Percentiles rank a stretch among this genome's conserved stretches.
These are phyloP conservation scores for Phytophthora tentaculata DNA, from an alignment of 352 stramenopile genomes.

Conservation along the genomic window DNA sequence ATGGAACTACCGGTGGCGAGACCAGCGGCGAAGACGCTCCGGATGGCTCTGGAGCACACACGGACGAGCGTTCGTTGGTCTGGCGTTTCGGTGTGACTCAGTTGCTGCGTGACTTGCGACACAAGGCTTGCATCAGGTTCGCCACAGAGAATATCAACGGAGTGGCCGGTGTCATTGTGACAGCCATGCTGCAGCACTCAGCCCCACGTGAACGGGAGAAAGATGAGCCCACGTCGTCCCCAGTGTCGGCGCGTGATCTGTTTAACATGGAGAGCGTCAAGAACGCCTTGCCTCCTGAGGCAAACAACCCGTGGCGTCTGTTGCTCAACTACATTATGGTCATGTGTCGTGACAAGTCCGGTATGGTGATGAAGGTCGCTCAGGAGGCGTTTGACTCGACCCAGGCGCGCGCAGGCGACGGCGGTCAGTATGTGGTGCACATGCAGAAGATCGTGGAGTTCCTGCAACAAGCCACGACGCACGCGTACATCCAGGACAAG, in stretches of 20 bases:
- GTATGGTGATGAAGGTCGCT: conserved; percentile 87
- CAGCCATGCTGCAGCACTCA: conserved; percentile 82
- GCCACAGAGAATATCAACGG: conserved; percentile 88
- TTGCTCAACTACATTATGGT: conserved; percentile 90
- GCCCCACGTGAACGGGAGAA: conserved; percentile 84
- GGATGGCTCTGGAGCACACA: conserved; percentile 27
- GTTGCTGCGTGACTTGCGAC: conserved; percentile 80
- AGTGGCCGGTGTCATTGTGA: conserved; percentile 79
- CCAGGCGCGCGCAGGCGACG: conserved; percentile 65
- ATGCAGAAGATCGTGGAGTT: conserved; percentile 91
- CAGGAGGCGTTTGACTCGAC: conserved; percentile 73
- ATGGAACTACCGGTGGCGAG: conserved; percentile 27
- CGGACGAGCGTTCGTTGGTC: conserved; percentile 77
- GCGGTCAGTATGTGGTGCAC: conserved; percentile 89
- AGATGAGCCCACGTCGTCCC: conserved; percentile 76
- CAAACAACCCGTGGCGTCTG: conserved; percentile 83
- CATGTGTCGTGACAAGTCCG: conserved; percentile 90
- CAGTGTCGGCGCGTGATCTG: conserved; percentile 80
- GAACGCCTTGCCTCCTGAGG: conserved; percentile 69
- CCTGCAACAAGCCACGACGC: conserved; percentile 76
- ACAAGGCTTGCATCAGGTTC: conserved; percentile 82
- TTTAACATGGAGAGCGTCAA: conserved; percentile 78
- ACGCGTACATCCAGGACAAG: conserved; percentile 85
- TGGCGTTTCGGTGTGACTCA: conserved; percentile 84
- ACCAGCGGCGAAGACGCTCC: conserved; percentile 42